Conservation (phyloP, 2,329 filamentous ascomycete species). For the Hypoxylon sp. region DNA sequence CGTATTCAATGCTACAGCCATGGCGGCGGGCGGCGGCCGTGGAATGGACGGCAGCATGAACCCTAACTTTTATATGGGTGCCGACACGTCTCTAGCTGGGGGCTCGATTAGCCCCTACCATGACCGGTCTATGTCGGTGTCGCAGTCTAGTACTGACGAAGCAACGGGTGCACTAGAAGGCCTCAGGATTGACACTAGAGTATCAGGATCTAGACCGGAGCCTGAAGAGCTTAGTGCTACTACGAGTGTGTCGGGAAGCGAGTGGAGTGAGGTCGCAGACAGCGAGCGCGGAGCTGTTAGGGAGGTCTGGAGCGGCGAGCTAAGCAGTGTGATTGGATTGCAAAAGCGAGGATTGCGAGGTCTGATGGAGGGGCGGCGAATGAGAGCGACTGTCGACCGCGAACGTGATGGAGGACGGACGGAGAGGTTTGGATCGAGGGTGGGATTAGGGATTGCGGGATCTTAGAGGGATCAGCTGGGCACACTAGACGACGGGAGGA, state of each 20-base stretch:
- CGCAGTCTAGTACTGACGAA: conserved; percentile 47
- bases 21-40: conserved; percentile 94
- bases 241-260: conserved; percentile 62
- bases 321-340: conserved; percentile 91
- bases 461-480: conserved; percentile 51
- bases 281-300: conserved; percentile 59
- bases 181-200: conserved; percentile 66
- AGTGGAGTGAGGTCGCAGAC: conserved; percentile 57
- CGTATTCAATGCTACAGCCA: conserved; percentile 97
- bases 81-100: conserved; percentile 51
- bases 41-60: conserved; percentile 78
- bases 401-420: conserved; percentile 49
- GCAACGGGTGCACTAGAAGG: conserved; percentile 51
- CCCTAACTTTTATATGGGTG: conserved; percentile 70
- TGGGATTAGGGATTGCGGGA: conserved; percentile 67
- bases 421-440: conserved; percentile 53
- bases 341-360: conserved; percentile 94
- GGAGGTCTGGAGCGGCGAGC: conserved; percentile 83
- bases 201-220: conserved; percentile 60
- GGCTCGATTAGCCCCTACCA: conserved; percentile 44
- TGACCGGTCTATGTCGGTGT: conserved; percentile 49
- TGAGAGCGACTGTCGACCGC: conserved; percentile 60
- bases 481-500: background rate
- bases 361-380: conserved; percentile 91
- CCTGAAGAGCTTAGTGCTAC: conserved; percentile 67